Conservation (phyloP, 768 basidiomycete genomes). For the Boletales sp. region DNA sequence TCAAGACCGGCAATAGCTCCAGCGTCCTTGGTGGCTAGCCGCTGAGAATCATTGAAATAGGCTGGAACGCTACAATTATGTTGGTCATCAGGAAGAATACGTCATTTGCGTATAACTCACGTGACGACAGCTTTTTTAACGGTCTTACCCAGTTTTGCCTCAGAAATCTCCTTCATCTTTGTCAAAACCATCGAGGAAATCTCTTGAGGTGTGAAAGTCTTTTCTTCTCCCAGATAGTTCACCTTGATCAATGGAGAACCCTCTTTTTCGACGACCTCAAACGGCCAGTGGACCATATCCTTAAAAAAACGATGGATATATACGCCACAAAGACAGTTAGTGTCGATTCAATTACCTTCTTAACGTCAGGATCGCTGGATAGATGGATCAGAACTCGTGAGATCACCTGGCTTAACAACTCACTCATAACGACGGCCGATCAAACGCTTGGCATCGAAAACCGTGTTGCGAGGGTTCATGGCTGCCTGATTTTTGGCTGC, state of each 20-base stretch:
- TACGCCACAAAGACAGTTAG: background rate
- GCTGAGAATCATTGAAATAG: conserved; percentile 99
- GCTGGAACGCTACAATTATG: conserved; percentile 72
- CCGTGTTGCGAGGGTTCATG: conserved; percentile 99
- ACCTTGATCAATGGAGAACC: conserved; percentile 97
- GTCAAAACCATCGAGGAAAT: conserved; percentile 99
- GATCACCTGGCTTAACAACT: conserved; percentile 24
- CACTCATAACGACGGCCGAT: conserved; percentile 97
- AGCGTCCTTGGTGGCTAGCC: conserved; percentile 98
- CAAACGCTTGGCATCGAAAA: conserved; percentile 98
- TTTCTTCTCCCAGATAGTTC: conserved; percentile 90
- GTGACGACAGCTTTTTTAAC: conserved; percentile 99
- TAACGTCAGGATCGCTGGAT: conserved; percentile 86
- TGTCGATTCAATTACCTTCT: conserved; percentile 50
- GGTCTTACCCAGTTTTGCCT: conserved; percentile 97
- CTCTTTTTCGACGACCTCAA: conserved; percentile 93
- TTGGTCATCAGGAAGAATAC: conserved; percentile 1
- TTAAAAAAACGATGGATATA: conserved; percentile 29
- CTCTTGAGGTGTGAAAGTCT: conserved; percentile 97
- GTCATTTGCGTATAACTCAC: conserved; percentile 46
- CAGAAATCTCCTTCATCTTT: conserved; percentile 99
- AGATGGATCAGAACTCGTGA: conserved; percentile 3
- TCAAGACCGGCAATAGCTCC: conserved; percentile 97
- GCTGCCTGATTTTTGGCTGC: conserved; percentile 98
- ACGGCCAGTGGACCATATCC: conserved; percentile 98